A percentile compares a stretch with the other conserved stretches of the same genome.
Evolutionary conservation across 306 rosid genomes (phyloP).

Genomic region (Prunus davidiana): DNA sequence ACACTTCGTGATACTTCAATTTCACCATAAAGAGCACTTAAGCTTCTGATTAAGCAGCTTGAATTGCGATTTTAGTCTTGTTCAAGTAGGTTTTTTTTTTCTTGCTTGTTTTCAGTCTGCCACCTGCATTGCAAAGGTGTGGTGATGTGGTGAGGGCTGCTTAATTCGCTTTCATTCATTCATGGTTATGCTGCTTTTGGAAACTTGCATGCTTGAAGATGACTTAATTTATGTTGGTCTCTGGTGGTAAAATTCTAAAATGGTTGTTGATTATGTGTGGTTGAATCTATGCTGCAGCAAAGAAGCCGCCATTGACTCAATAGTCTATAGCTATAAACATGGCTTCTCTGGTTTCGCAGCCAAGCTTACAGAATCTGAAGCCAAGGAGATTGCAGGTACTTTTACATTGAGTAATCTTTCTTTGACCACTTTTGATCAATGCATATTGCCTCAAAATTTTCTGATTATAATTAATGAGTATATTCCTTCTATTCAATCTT

Average conservation of each 20-base stretch:
- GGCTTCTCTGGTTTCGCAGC: conserved; percentile 43
- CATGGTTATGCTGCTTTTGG: background rate
- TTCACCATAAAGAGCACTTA: background rate
- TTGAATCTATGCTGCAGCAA: conserved; percentile 19
- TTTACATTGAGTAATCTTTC: background rate
- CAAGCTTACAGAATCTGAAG: conserved; percentile 33
- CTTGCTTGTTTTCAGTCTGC: too few relatives aligned
- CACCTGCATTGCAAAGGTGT: too few relatives aligned
- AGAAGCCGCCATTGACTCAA: conserved; percentile 22
- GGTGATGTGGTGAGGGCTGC: too few relatives aligned
- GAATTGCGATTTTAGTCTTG: background rate
- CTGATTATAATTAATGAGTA: background rate
- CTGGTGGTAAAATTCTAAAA: background rate
- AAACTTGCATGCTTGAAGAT: background rate
- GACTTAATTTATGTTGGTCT: background rate
- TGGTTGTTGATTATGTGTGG: background rate
- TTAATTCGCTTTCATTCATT: background rate
- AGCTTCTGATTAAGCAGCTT: background rate
- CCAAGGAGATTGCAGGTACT: conserved; percentile 24
- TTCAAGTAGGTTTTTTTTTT: too few relatives aligned
- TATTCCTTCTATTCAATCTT: background rate
- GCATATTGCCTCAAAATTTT: background rate
- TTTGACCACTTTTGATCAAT: too few relatives aligned
- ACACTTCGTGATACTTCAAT: background rate
- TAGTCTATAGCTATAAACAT: conserved; percentile 41